Base-by-base conservation (phyloP, 176 grass and related monocot species). In the Cocos nucifera region DNA sequence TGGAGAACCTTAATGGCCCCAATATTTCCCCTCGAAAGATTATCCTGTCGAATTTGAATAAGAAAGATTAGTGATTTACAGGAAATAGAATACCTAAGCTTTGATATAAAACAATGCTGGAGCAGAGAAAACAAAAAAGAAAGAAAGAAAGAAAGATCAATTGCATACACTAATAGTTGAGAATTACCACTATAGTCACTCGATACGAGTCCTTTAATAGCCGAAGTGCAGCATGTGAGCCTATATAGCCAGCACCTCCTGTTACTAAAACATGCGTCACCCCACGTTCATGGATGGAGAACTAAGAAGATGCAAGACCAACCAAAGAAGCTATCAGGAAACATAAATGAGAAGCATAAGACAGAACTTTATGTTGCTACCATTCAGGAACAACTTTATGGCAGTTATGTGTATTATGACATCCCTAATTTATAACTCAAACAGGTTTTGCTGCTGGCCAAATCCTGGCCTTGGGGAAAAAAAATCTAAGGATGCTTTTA, bases 1-100 rank as follows among this genome's bases (percentile, higher is more conserved):
- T 84, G 90, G 29, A 95, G 90, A 73, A 83, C 76, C 55, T 81
- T 89, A 62, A 95, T 75, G 0, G 82, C 90, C 0, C 90, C 90
- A 0, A 95, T 86, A 64, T 95, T 95, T 59, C 90, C 86, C 59
- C 90, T 89, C 3, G 90, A 95, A 30, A 95, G 82, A 81, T 89
- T 95, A 70, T 95, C 90, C 90, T 95, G 26, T 6, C 61, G 15
- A 22, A 27, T 0, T 44, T 44, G 0, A 1, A 0, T 19, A 17
- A 4, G 17, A 54, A 44, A 12, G 35, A 44, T 44, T 44, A 44
- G 35, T 44, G 35, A 44, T 12, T 44, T 44, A 44, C 10, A 14
- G 35, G 35, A 44, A 44, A 44, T 12, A 44, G 1, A 44, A 6
- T 44, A 44, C 54, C 54, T 10, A 56, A 56, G 19, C 19, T 56